Evolutionary conservation across 768 basidiomycete genomes (phyloP), one percentile per base, ranked within the genome.

Genomic region (Tricholoma furcatifolium): DNA sequence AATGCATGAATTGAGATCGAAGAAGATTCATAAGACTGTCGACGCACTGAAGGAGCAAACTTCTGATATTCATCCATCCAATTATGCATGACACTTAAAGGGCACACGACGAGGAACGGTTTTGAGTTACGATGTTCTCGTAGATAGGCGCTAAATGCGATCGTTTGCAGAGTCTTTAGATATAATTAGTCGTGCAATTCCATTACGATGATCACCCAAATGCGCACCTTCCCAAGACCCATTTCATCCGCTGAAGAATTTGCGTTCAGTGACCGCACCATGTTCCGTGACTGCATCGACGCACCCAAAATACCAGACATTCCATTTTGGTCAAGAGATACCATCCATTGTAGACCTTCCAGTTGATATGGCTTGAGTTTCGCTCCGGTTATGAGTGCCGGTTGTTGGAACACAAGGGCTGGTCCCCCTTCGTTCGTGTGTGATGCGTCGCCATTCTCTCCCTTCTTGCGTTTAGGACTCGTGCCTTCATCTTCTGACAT

Each of bases 321-420:
- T 0, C 90, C 90, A 60, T 93, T 93, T 68, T 89, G 81, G 65
- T 92, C 87, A 14, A 97, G 70, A 10, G 85, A 85, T 1, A 89
- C 86, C 90, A 97, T 90, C 96, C 96, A 98, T 56, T 95, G 90
- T 14, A 97, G 80, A 0, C 96, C 96, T 46, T 94, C 91, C 2
- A 98, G 79, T 65, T 99, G 96, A 65, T 97, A 98, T 31, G 87
- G 80, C 63, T 93, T 93, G 55, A 98, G 69, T 51, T 73, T 88
- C 0, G 85, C 93, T 4, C 96, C 96, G 0, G 93, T 93, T 36
- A 99, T 74, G 15, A 93, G 70, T 2, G 76, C 68, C 0, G 93
- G 90, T 64, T 98, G 96, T 45, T 81, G 69, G 59, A 90, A 87
- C 23, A 75, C 67, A 9, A 70, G 62, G 7, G 53, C 47, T 2